Conservation (phyloP, 2,329 filamentous ascomycete species). For the Reticulascus tulasneorum region DNA sequence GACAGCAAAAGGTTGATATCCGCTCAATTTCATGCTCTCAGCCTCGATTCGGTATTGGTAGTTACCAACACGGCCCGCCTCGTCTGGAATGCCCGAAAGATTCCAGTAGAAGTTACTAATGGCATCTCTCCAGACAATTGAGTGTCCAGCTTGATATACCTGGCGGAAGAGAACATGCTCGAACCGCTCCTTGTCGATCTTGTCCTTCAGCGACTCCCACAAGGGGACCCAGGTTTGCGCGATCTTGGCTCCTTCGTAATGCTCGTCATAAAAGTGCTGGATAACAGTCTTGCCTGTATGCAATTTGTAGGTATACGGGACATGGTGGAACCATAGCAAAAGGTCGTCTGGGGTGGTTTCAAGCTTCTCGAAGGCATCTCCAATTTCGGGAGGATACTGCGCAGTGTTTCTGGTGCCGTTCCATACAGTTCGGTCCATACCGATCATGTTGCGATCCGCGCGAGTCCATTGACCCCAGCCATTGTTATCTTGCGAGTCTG, state of each 20-base stretch:
- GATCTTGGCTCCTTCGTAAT: constrained; percentile 55
- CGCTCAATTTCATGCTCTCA: constrained; percentile 57
- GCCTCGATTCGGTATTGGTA: constrained; percentile 67
- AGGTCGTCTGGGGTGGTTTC: constrained; percentile 64
- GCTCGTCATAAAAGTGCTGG: constrained; percentile 62
- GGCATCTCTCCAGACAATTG: constrained; percentile 66
- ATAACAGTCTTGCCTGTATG: constrained; percentile 64
- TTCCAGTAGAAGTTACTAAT: constrained; percentile 63
- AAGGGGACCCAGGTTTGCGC: constrained; percentile 53
- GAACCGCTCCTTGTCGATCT: constrained; percentile 57
- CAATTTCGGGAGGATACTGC: constrained; percentile 61
- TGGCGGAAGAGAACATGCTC: constrained; percentile 56
- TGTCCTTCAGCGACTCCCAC: constrained; percentile 52
- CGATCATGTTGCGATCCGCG: constrained; percentile 54
- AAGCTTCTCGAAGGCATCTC: constrained; percentile 53
- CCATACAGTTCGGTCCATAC: constrained; percentile 67
- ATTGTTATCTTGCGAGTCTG: constrained; percentile 62
- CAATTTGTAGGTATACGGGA: constrained; percentile 60
- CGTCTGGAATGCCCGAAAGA: constrained; percentile 57
- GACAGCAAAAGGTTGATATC: constrained; percentile 52
- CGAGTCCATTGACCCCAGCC: constrained; percentile 71
- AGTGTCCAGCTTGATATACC: constrained; percentile 64
- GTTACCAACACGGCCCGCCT: constrained; percentile 49
- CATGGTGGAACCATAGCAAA: constrained; percentile 72
- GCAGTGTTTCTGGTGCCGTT: constrained; percentile 65